Conservation (phyloP, 495 filamentous ascomycete species). For the Tuber melanosporum region DNA sequence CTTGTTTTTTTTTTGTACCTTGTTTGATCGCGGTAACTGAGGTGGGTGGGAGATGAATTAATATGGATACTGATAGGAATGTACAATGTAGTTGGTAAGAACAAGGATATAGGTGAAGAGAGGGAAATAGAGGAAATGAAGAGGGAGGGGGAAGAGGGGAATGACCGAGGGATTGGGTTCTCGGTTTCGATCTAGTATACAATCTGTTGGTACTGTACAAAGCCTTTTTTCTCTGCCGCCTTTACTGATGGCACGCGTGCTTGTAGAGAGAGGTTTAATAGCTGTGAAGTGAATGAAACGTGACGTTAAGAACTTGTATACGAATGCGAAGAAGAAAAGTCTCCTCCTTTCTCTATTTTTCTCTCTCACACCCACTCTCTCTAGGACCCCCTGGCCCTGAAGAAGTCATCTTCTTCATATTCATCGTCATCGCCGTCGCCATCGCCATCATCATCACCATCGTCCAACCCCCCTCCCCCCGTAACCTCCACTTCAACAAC, state of each 20-base stretch:
- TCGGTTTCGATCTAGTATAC: neutral
- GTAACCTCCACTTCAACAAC: slow-evolving; percentile 44
- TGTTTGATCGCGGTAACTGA: neutral
- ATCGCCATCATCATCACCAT: slow-evolving; percentile 35
- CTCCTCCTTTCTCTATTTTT: neutral
- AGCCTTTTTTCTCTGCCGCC: neutral
- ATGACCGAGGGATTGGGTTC: neutral
- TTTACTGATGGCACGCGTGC: neutral
- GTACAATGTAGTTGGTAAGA: neutral
- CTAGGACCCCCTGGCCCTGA: slow-evolving; percentile 30
- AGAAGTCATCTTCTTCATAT: slow-evolving; percentile 39
- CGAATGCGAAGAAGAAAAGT: neutral
- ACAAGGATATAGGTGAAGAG: neutral
- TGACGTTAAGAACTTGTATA: neutral
- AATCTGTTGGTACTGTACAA: neutral
- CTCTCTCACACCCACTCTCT: neutral
- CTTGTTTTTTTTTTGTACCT: neutral
- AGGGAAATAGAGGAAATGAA: neutral
- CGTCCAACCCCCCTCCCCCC: slow-evolving; percentile 25
- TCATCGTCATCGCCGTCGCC: slow-evolving; percentile 45
- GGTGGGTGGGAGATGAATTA: neutral
- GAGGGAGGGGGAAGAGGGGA: neutral
- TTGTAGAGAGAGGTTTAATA: neutral
- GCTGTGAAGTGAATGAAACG: neutral
- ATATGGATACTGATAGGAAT: neutral